Evolutionary conservation across 371 early-diverging fungal genomes (phyloP).

Genomic region (Lichtheimia ramosa): DNA sequence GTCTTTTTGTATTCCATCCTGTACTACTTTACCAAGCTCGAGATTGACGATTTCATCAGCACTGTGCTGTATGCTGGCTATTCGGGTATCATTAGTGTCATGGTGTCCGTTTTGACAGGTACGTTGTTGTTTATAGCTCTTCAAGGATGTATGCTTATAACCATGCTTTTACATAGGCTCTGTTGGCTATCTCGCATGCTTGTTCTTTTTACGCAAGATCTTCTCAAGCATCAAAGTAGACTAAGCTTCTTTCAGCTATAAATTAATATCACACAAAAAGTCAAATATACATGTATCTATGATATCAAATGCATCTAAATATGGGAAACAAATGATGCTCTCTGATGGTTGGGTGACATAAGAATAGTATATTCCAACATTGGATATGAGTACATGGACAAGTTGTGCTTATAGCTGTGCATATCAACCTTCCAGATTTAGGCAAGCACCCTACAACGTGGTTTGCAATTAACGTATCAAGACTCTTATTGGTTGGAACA

Average conservation of each 20-base stretch:
- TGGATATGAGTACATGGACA: too few relatives aligned
- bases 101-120: conserved; percentile 79
- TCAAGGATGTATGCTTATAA: not conserved
- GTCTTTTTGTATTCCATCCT: conserved; percentile 83
- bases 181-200: conserved; percentile 76
- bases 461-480: too few relatives aligned
- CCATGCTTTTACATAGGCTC: conserved; percentile 43
- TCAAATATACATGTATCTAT: too few relatives aligned
- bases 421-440: too few relatives aligned
- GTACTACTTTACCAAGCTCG: conserved; percentile 76
- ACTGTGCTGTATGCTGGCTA: conserved; percentile 93
- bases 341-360: too few relatives aligned
- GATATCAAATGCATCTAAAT: too few relatives aligned
- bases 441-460: too few relatives aligned
- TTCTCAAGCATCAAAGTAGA: conserved; percentile 85
- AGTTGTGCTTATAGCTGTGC: too few relatives aligned
- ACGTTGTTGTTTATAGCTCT: conserved; percentile 2
- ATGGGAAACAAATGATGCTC: too few relatives aligned
- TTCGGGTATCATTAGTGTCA: conserved; percentile 72
- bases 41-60: conserved; percentile 73
- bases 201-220: conserved; percentile 79
- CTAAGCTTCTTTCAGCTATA: conserved; percentile 24
- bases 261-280: too few relatives aligned
- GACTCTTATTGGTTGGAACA: too few relatives aligned
- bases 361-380: too few relatives aligned